Conservation (phyloP, 176 grass and related monocot species). For the Cenchrus purpureus region DNA sequence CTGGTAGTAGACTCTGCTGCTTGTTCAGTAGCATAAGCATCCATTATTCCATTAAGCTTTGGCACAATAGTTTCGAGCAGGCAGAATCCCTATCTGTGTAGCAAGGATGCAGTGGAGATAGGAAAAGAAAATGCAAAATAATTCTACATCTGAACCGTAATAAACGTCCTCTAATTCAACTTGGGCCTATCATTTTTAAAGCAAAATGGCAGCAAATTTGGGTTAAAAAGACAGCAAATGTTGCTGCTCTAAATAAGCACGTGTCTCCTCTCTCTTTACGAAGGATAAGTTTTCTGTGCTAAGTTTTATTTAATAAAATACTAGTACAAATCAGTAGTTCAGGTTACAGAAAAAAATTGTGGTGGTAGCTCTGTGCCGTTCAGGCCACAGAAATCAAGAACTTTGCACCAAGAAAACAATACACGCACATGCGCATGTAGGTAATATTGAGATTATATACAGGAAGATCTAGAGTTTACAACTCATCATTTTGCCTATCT, state of each 20-base stretch:
- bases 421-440: neutral
- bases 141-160: too few species aligned
- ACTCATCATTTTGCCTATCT: neutral
- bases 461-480: constrained; percentile 6
- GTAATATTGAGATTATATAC: constrained; percentile 20
- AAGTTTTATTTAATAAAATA: neutral
- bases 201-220: neutral
- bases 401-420: neutral
- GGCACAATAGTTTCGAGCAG: too few species aligned
- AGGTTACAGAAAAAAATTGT: neutral
- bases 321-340: neutral
- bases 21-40: neutral
- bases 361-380: neutral
- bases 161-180: neutral
- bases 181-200: neutral
- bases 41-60: neutral
- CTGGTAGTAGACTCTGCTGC: too few species aligned
- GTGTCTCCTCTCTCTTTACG: neutral
- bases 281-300: constrained; percentile 1
- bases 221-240: neutral
- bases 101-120: too few species aligned
- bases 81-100: too few species aligned
- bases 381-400: neutral
- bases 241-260: neutral
- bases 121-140: too few species aligned